phyloP scores from a whole-genome alignment of 2,329 filamentous ascomycete genomes.

The Metarhizium brunneum region DNA sequence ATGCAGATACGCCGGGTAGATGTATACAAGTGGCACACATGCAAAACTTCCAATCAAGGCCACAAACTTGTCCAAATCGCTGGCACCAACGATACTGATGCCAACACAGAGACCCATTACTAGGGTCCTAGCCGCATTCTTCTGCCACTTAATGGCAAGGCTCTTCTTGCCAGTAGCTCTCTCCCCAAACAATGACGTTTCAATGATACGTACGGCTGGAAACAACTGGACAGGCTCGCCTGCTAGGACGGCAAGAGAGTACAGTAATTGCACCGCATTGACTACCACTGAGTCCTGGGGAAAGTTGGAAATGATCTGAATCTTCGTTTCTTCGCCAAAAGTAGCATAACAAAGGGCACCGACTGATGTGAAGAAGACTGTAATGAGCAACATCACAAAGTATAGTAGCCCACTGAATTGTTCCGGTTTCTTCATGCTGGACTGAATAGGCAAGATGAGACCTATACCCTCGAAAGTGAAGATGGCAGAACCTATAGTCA shows the following conservation, averaged over 20 bases:
- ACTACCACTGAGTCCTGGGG: slow-evolving; percentile 63
- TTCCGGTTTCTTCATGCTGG: slow-evolving; percentile 62
- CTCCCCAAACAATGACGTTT: slow-evolving; percentile 57
- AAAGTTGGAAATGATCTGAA: slow-evolving; percentile 69
- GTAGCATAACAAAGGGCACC: slow-evolving; percentile 67
- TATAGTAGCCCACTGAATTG: slow-evolving; percentile 58
- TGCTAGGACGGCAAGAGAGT: slow-evolving; percentile 63
- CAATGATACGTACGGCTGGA: slow-evolving; percentile 62
- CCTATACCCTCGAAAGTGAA: slow-evolving; percentile 76
- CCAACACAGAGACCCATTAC: slow-evolving; percentile 50
- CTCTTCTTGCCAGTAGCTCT: slow-evolving; percentile 56
- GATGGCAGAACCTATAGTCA: slow-evolving; percentile 65
- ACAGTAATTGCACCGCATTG: slow-evolving; percentile 67
- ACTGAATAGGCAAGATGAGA: slow-evolving; percentile 67
- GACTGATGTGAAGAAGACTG: slow-evolving; percentile 61
- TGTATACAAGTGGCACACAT: slow-evolving; percentile 68
- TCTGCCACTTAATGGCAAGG: slow-evolving; percentile 62
- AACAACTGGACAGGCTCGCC: slow-evolving; percentile 69
- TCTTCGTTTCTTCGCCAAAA: slow-evolving; percentile 58
- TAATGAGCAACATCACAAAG: slow-evolving; percentile 64
- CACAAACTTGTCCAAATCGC: slow-evolving; percentile 65
- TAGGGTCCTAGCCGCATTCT: slow-evolving; percentile 55
- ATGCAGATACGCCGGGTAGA: slow-evolving; percentile 65
- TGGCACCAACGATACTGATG: slow-evolving; percentile 55
- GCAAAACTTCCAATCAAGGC: slow-evolving; percentile 65